A percentile compares a stretch with the other conserved stretches of the same genome.
These are phyloP conservation scores for Leccinum imitatum DNA, from an alignment of 768 basidiomycete genomes.

Conservation along the genomic window DNA sequence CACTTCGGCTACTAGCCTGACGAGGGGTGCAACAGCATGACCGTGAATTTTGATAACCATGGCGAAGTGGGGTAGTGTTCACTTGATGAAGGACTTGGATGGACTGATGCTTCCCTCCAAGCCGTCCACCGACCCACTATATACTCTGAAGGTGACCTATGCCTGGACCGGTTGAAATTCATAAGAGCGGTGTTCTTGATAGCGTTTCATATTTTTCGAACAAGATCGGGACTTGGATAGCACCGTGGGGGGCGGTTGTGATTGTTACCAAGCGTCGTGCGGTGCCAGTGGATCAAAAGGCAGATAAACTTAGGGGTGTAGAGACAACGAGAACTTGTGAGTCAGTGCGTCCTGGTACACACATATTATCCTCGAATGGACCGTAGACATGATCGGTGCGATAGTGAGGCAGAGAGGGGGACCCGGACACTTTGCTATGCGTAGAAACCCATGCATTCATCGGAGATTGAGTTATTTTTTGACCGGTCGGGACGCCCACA, in stretches of 20 bases:
- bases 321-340: background rate
- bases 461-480: too few relatives aligned
- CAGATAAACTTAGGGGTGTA: too few relatives aligned
- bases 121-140: background rate
- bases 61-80: background rate
- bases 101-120: background rate
- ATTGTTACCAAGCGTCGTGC: background rate
- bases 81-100: background rate
- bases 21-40: conserved; percentile 36
- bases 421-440: too few relatives aligned
- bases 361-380: too few relatives aligned
- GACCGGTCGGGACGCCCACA: too few relatives aligned
- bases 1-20: conserved; percentile 39
- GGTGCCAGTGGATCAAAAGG: too few relatives aligned
- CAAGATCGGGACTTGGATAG: too few relatives aligned
- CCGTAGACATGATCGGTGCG: too few relatives aligned
- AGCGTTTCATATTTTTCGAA: background rate
- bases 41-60: conserved; percentile 51
- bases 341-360: background rate
- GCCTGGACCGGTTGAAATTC: background rate
- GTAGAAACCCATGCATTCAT: too few relatives aligned
- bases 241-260: background rate
- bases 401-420: too few relatives aligned
- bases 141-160: background rate
- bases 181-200: background rate